Base-by-base conservation (phyloP, 1,284 basidiomycete genomes). In the Singerocomus rubriflavus region DNA sequence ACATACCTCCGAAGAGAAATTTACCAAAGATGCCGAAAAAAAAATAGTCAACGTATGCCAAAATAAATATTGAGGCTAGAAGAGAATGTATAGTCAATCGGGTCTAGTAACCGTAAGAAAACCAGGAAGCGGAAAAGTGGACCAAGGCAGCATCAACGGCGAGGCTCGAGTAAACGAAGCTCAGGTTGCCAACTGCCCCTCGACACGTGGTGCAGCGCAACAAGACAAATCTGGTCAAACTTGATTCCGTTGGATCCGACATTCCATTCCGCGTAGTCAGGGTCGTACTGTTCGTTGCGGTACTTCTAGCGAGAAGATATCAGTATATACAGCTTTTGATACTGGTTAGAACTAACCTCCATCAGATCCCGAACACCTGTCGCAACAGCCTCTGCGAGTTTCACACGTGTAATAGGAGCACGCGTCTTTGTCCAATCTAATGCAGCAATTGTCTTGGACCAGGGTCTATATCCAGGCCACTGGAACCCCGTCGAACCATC, bases 311-410 rank as follows among this genome's bases (percentile, higher is more conserved):
- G 2, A 41, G 13, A 36, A 2, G 6, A 7, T 9, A 11, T 64
- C 51, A 63, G 38, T 1, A 44, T 32, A 26, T 12, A 34, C 42
- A 42, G 30, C 16, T 14, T 17, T 3, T 29, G 35, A 26, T 14
- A 26, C 14, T 2, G 6, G 39, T 30, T 6, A 27, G 21, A 36
- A 42, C 52, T 25, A 68, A 62, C 75, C 48, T 64, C 37, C 12
- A 77, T 63, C 51, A 77, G 70, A 26, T 73, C 66, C 13, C 61
- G 51, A n/a, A 78, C 56, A 2, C 65, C 66, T 25, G 58, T 68
- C 17, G 74, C 74, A 30, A 74, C 66, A 27, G 67, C 73, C 44
- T 68, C 64, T 10, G 73, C 73, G 0, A 75, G 61, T 48, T 72
- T 73, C n/a, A 65, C 57, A 27, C 73, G 70, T 0, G 69, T 71